Conservation (phyloP, 1,139 yeast species). For the Trichomonascaceae sp. region DNA sequence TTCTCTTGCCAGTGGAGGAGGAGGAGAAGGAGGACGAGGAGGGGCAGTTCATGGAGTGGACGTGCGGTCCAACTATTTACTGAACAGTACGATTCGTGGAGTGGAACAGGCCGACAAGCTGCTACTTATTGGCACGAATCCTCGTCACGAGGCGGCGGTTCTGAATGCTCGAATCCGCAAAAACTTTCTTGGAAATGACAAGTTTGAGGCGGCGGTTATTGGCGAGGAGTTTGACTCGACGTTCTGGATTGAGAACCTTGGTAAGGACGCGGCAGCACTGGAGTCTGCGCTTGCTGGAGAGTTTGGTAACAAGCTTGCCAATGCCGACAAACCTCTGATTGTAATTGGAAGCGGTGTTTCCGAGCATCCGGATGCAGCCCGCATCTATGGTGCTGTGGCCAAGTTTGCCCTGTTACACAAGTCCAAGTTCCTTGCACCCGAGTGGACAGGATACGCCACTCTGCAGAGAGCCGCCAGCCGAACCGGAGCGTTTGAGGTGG, state of each 20-base stretch:
- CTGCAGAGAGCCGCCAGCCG: slow-evolving; percentile 82
- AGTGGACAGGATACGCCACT: slow-evolving; percentile 75
- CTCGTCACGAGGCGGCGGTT: slow-evolving; percentile 85
- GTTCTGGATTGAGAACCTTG: slow-evolving; percentile 52
- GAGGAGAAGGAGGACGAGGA: slow-evolving; percentile 37
- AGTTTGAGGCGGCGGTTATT: slow-evolving; percentile 47
- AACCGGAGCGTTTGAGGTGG: slow-evolving; percentile 76
- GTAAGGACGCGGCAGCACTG: slow-evolving; percentile 47
- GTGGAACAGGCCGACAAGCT: slow-evolving; percentile 75
- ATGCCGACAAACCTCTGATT: slow-evolving; percentile 65
- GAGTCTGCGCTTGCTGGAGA: slow-evolving; percentile 51
- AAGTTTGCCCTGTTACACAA: slow-evolving; percentile 46
- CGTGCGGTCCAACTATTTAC: slow-evolving; percentile 65
- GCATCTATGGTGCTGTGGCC: slow-evolving; percentile 50
- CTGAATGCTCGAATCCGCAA: slow-evolving; percentile 76
- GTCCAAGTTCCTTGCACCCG: slow-evolving; percentile 49
- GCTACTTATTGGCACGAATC: slow-evolving; percentile 71
- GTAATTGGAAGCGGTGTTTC: slow-evolving; percentile 74
- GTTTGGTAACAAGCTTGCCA: slow-evolving; percentile 53
- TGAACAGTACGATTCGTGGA: slow-evolving; percentile 71
- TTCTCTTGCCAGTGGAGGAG: too few species aligned
- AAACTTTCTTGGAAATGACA: slow-evolving; percentile 59
- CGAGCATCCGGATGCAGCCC: slow-evolving; percentile 52
- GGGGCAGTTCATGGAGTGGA: slow-evolving; percentile 63
- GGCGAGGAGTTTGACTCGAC: slow-evolving; percentile 75